Evolutionary conservation across 352 stramenopile genomes (phyloP), one percentile per base, ranked within the genome.

Genomic region (Blastocystis sp.): DNA sequence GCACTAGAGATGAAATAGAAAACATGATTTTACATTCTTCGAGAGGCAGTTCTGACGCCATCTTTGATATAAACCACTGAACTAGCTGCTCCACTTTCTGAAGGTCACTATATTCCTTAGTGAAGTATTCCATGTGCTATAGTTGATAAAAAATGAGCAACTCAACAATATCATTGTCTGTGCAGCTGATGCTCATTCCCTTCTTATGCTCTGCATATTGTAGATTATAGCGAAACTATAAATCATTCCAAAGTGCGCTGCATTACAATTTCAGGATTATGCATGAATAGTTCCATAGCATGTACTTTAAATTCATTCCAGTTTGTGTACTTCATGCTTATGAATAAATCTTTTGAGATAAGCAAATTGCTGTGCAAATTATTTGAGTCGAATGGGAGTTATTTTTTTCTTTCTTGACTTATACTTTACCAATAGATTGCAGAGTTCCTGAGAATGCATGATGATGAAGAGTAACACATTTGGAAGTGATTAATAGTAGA

Each of bases 131-230:
- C 45, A 85, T 85, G 50, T 85, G 73, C 73, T 85, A 69, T 16
- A 13, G 26, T 66, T 66, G 3, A 68, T 18, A 20, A 34, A 47
- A 85, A 34, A 43, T 5, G 30, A 18, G 47, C 30, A 20, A 26
- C 9, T 18, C 11, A 34, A 85, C 73, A 55, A 85, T 85, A 43
- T 85, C 73, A 65, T 85, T 85, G 26, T 85, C 73, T 9, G 73
- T 85, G 26, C 73, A 85, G 50, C 73, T 65, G 16, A 85, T 53
- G 20, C 43, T 85, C 8, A 85, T 37, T 53, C 50, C 73, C 53
- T 85, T 85, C 55, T 85, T 85, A 55, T 85, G 43, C 4, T 85
- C 73, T 66, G 73, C 73, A 68, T 85, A 85, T 30, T 85, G 54
- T 66, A 85, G 34, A 68, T 85, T 85, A 53, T 85, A 85, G 30